Evolutionary conservation across 176 grass and related monocot species (phyloP).

Genomic region (Poa pratensis): DNA sequence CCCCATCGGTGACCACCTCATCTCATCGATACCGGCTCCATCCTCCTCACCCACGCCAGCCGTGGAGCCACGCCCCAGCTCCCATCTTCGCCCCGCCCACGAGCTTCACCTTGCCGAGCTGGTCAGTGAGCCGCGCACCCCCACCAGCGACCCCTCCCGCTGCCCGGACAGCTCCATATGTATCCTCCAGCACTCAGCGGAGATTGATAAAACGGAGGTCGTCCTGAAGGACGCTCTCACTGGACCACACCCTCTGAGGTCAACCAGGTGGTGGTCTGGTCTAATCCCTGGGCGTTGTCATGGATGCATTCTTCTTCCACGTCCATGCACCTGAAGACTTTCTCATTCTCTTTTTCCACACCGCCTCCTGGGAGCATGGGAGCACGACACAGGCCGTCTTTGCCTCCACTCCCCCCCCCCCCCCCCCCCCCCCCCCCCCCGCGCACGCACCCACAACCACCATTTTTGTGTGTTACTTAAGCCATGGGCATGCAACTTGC

Average conservation of each 20-base stretch:
- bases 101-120: background rate
- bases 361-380: background rate
- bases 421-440: too few relatives aligned
- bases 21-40: background rate
- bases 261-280: background rate
- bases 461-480: background rate
- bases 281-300: background rate
- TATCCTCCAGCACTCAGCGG: background rate
- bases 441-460: too few relatives aligned
- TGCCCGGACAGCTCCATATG: background rate
- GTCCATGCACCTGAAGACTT: background rate
- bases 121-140: background rate
- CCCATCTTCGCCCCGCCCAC: background rate
- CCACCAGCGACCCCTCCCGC: background rate
- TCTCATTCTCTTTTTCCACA: background rate
- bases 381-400: background rate
- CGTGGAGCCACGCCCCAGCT: background rate
- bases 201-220: background rate
- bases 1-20: background rate
- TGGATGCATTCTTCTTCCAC: background rate
- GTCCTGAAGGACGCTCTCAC: background rate
- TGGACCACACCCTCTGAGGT: background rate
- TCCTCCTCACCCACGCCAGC: background rate
- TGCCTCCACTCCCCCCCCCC: background rate
- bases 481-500: background rate